These are phyloP conservation scores for Agaricus blazei DNA, from an alignment of 768 basidiomycete genomes.

Conservation along the genomic window DNA sequence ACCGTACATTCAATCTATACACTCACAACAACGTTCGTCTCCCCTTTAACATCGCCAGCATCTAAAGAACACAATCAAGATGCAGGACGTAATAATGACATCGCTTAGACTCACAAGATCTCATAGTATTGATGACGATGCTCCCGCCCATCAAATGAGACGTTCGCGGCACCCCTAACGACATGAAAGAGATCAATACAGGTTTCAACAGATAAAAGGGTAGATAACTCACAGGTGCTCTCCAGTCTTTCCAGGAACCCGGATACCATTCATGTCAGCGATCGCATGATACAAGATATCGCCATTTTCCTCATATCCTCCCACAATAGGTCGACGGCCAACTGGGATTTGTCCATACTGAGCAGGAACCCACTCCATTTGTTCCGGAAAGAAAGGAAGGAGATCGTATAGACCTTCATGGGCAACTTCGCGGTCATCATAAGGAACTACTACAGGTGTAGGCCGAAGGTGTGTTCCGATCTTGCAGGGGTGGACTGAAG, in stretches of 20 bases:
- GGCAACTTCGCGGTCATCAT: constrained; percentile 52
- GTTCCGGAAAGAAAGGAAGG: constrained; percentile 57
- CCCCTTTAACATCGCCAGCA: constrained; percentile 28
- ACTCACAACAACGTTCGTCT: background rate
- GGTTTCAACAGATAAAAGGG: background rate
- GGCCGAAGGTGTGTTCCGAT: constrained; percentile 54
- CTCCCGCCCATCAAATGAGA: constrained; percentile 43
- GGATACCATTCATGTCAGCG: constrained; percentile 42
- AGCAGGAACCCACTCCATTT: constrained; percentile 74
- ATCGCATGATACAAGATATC: constrained; percentile 65
- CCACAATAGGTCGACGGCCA: constrained; percentile 58
- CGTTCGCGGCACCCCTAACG: constrained; percentile 35
- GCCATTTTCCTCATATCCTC: constrained; percentile 71
- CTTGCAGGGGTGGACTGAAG: constrained; percentile 82
- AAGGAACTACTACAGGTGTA: constrained; percentile 47
- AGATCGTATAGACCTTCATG: constrained; percentile 72
- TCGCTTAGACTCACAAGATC: constrained; percentile 36
- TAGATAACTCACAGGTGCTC: constrained; percentile 53
- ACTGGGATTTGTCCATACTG: constrained; percentile 54
- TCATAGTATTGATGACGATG: constrained; percentile 36
- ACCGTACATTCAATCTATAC: too few relatives aligned
- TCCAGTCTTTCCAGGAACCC: constrained; percentile 69
- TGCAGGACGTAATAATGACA: background rate
- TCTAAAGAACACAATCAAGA: constrained; percentile 16
- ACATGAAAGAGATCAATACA: background rate